These are phyloP conservation scores for Blumeria graminis DNA, from an alignment of 2,329 filamentous ascomycete genomes.

Conservation along the genomic window DNA sequence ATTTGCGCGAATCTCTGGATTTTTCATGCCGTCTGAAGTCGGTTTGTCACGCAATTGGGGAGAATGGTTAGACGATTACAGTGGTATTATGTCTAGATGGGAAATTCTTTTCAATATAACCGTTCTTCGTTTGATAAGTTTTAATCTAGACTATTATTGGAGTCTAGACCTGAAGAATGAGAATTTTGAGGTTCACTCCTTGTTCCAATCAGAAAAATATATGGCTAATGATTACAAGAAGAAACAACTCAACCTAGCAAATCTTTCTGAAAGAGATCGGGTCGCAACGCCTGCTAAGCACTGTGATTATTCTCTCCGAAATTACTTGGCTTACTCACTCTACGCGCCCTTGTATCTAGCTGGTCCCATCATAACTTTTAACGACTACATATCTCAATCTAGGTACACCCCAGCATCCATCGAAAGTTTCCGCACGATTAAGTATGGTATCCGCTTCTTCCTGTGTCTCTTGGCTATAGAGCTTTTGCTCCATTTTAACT, in stretches of 20 bases:
- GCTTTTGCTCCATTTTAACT: constrained; percentile 72
- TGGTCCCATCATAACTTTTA: constrained; percentile 88
- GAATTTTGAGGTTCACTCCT: constrained; percentile 54
- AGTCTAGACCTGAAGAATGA: constrained; percentile 38
- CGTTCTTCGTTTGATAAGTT: constrained; percentile 76
- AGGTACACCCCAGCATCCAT: constrained; percentile 52
- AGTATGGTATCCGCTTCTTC: constrained; percentile 65
- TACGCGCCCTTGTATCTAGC: constrained; percentile 86
- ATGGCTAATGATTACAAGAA: constrained; percentile 60
- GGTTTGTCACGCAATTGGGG: constrained; percentile 24
- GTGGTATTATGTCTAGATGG: constrained; percentile 75
- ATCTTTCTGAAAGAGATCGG: constrained; percentile 72
- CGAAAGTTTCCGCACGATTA: constrained; percentile 41
- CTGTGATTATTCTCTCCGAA: constrained; percentile 53
- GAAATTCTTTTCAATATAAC: constrained; percentile 97
- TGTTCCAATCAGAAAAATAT: too few species aligned
- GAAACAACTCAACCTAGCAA: constrained; percentile 77
- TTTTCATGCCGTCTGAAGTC: constrained; percentile 19
- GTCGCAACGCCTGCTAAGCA: constrained; percentile 49
- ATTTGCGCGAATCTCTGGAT: constrained; percentile 35
- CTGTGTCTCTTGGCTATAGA: constrained; percentile 74
- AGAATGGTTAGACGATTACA: constrained; percentile 49
- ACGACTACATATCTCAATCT: constrained; percentile 81
- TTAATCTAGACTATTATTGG: constrained; percentile 96
- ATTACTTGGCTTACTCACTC: constrained; percentile 71